Evolutionary conservation across 495 filamentous ascomycete species (phyloP).

Genomic region (Penicillium subrubescens): DNA sequence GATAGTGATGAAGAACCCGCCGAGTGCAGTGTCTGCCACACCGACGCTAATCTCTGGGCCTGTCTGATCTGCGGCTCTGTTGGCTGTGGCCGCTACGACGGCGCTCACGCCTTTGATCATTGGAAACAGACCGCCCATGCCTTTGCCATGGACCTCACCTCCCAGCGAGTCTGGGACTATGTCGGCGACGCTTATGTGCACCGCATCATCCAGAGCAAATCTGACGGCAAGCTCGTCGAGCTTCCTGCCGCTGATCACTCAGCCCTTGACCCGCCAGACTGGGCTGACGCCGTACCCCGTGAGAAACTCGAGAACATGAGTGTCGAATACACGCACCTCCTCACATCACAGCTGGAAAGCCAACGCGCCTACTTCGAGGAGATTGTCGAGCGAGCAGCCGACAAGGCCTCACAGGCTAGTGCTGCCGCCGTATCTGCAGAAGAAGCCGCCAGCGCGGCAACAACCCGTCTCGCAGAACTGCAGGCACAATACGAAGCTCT

Average conservation of each 20-base stretch:
- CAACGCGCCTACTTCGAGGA: slow-evolving; percentile 95
- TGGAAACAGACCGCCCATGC: slow-evolving; percentile 87
- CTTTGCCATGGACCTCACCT: slow-evolving; percentile 88
- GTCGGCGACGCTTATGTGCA: slow-evolving; percentile 93
- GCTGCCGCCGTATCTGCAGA: slow-evolving; percentile 65
- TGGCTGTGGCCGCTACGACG: slow-evolving; percentile 92
- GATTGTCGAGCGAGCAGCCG: slow-evolving; percentile 84
- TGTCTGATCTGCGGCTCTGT: slow-evolving; percentile 92
- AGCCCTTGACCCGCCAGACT: slow-evolving; percentile 47
- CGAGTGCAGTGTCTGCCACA: slow-evolving; percentile 74
- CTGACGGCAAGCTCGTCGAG: slow-evolving; percentile 85
- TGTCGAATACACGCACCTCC: slow-evolving; percentile 90
- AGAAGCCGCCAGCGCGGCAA: slow-evolving; percentile 52
- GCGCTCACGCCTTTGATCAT: slow-evolving; percentile 90
- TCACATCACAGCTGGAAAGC: slow-evolving; percentile 87
- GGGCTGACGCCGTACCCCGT: slow-evolving; percentile 74
- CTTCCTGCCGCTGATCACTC: slow-evolving; percentile 59
- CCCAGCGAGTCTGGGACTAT: slow-evolving; percentile 98
- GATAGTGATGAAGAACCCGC: slow-evolving; percentile 43
- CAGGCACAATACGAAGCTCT: slow-evolving; percentile 58
- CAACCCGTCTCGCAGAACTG: slow-evolving; percentile 54
- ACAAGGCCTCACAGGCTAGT: slow-evolving; percentile 81
- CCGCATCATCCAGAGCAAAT: slow-evolving; percentile 88
- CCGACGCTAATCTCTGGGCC: slow-evolving; percentile 84
- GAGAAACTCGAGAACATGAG: slow-evolving; percentile 92